phyloP scores from a whole-genome alignment of 345 rosid genomes.

The Eucalyptus grandis region DNA sequence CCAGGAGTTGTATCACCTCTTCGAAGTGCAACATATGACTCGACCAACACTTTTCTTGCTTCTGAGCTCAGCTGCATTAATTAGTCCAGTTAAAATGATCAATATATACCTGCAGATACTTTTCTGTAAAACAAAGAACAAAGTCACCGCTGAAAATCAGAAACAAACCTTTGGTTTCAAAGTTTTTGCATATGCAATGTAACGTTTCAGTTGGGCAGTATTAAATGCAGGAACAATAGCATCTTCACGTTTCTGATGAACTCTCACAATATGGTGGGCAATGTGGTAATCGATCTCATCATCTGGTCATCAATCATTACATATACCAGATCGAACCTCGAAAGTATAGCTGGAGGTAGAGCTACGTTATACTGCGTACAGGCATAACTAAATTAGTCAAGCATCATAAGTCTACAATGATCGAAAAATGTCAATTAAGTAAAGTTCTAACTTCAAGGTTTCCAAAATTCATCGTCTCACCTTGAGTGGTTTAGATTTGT shows the following conservation, averaged over 20 bases:
- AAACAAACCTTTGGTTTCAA: slow-evolving; percentile 72
- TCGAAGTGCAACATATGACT: slow-evolving; percentile 84
- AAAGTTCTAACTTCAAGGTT: background rate
- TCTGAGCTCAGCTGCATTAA: slow-evolving; percentile 59
- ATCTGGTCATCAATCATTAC: slow-evolving; percentile 92
- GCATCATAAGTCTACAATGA: background rate
- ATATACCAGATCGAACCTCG: slow-evolving; percentile 93
- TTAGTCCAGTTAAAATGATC: background rate
- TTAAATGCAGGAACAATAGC: slow-evolving; percentile 84
- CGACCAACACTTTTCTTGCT: slow-evolving; percentile 75
- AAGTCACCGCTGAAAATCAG: background rate
- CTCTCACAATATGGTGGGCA: slow-evolving; percentile 88
- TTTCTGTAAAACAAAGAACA: background rate
- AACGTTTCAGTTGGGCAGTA: slow-evolving; percentile 81
- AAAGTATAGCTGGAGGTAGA: slow-evolving; percentile 95
- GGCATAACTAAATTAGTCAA: background rate
- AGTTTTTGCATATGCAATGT: slow-evolving; percentile 85
- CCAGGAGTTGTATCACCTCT: slow-evolving; percentile 85
- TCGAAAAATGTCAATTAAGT: background rate
- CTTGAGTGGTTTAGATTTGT: slow-evolving; percentile 92
- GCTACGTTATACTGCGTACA: slow-evolving; percentile 76
- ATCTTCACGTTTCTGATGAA: slow-evolving; percentile 88
- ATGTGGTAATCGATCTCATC: slow-evolving; percentile 88
- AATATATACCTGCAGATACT: background rate
- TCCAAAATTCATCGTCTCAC: slow-evolving; percentile 15